Conservation (phyloP, 495 filamentous ascomycete genomes). For the Penicillium canescens region DNA sequence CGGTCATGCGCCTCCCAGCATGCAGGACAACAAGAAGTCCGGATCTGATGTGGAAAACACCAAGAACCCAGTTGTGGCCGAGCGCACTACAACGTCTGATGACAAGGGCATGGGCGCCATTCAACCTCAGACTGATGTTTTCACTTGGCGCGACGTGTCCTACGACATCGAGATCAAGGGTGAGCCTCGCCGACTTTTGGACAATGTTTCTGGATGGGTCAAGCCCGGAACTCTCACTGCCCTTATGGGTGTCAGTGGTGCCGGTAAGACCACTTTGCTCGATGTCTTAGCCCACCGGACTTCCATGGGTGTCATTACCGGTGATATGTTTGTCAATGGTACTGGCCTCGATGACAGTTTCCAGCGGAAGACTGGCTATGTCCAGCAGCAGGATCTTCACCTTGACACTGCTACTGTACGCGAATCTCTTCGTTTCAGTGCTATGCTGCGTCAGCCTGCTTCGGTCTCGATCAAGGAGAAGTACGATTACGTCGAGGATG, state of each 20-base stretch:
- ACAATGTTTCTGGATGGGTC: conserved; percentile 68
- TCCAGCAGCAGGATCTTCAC: conserved; percentile 92
- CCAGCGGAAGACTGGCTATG: conserved; percentile 90
- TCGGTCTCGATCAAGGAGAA: conserved; percentile 41
- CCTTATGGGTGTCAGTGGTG: conserved; percentile 63
- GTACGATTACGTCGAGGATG: conserved; percentile 48
- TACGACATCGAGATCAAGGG: conserved; percentile 68
- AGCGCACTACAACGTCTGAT: conserved; percentile 24
- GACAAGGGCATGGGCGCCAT: conserved; percentile 39
- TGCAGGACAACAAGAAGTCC: conserved; percentile 41
- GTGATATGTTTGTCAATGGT: conserved; percentile 56
- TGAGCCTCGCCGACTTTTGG: conserved; percentile 57
- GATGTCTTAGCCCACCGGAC: conserved; percentile 58
- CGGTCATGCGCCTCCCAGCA: conserved; percentile 21
- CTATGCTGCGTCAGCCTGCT: conserved; percentile 77
- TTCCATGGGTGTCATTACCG: conserved; percentile 49
- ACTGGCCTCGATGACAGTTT: conserved; percentile 65
- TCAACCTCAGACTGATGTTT: conserved; percentile 53
- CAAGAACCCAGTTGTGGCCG: conserved; percentile 9
- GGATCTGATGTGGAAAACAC: conserved; percentile 43
- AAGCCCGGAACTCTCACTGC: conserved; percentile 67
- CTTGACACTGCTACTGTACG: conserved; percentile 82
- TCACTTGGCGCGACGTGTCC: conserved; percentile 73
- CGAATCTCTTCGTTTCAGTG: conserved; percentile 78
- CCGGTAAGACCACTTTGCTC: conserved; percentile 66